phyloP scores from a whole-genome alignment of 148 eudicot genomes.

The Vaccinium darrowii region DNA sequence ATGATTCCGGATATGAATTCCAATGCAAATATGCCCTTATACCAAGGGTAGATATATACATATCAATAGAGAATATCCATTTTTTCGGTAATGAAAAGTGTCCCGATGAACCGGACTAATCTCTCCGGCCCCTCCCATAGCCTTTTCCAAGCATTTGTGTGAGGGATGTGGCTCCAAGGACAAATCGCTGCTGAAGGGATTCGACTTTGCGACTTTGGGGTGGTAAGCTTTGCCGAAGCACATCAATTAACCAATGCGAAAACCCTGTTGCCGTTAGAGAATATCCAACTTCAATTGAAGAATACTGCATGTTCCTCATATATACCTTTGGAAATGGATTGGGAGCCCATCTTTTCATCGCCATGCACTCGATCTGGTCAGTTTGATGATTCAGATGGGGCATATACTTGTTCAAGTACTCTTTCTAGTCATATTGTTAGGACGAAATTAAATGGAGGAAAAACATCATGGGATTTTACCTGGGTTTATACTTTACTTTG shows the following conservation, averaged over 20 bases:
- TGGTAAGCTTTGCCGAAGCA: too few relatives aligned
- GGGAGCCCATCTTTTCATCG: slow-evolving; percentile 17
- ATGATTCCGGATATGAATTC: slow-evolving; percentile 38
- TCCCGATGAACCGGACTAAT: too few relatives aligned
- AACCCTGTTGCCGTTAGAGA: neutral
- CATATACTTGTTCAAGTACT: slow-evolving; percentile 28
- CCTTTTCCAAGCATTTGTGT: too few relatives aligned
- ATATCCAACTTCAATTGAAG: slow-evolving; percentile 26
- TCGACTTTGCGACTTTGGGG: too few relatives aligned
- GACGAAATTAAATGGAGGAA: neutral
- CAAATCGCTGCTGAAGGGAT: too few relatives aligned
- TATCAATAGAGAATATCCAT: neutral
- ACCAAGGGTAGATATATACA: neutral
- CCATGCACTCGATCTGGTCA: neutral
- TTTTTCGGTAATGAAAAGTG: too few relatives aligned
- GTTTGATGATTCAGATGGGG: slow-evolving; percentile 22
- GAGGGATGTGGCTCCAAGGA: too few relatives aligned
- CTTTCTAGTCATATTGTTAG: neutral
- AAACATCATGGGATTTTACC: slow-evolving; percentile 1
- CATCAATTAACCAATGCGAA: too few relatives aligned
- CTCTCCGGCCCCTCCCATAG: too few relatives aligned
- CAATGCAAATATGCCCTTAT: slow-evolving; percentile 2
- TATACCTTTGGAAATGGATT: slow-evolving; percentile 22
- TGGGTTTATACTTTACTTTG: slow-evolving; percentile 25
- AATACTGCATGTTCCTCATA: slow-evolving; percentile 12